A percentile compares a stretch with the other conserved stretches of the same genome.
These are phyloP conservation scores for Vanrija sp. DNA, from an alignment of 1,284 basidiomycete genomes.

Conservation along the genomic window DNA sequence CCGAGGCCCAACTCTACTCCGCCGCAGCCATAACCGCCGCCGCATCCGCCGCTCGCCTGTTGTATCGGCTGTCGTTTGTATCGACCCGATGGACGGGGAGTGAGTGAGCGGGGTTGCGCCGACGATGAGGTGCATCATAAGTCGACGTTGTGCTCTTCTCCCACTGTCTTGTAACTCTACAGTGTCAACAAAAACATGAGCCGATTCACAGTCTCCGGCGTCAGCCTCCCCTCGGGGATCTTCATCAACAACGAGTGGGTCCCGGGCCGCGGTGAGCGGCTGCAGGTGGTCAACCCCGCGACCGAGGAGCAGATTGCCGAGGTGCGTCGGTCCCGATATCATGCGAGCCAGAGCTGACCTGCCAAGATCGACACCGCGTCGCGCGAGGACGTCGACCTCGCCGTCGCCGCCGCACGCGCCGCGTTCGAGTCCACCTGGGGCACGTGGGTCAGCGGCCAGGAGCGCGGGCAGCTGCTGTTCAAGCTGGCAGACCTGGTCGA, in stretches of 20 bases:
- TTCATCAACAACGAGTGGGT: conserved; percentile 33
- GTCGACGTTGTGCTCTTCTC: no score
- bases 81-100: no score
- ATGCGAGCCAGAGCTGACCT: no score
- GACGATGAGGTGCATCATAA: no score
- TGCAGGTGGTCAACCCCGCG: conserved; percentile 27
- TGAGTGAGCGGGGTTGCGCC: no score
- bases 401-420: conserved; percentile 79
- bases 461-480: conserved; percentile 71
- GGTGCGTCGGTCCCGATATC: conserved; percentile 19
- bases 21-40: no score
- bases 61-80: no score
- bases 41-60: no score
- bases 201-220: neutral
- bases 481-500: conserved; percentile 90
- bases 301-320: conserved; percentile 58
- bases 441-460: conserved; percentile 81
- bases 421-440: conserved; percentile 85
- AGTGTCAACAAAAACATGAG: no score
- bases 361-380: conserved; percentile 17
- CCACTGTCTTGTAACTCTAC: no score
- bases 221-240: neutral
- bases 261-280: conserved; percentile 51
- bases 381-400: conserved; percentile 70
- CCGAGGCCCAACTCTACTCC: no score